Evolutionary conservation across 148 eudicot genomes (phyloP).

Genomic region (Rhododendron molle): DNA sequence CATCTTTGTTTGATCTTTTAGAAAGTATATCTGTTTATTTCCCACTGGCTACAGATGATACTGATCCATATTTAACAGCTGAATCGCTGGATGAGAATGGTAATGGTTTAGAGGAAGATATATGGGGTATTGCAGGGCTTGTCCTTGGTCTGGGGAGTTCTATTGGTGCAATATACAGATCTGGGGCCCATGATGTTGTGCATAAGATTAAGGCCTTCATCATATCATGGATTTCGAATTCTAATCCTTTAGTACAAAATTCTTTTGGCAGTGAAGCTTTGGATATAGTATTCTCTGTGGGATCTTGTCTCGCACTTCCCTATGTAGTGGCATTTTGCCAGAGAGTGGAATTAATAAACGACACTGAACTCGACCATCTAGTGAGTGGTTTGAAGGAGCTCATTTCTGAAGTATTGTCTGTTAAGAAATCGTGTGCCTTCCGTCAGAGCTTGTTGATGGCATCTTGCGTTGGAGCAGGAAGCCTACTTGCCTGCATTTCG

Average conservation of each 20-base stretch:
- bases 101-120: conserved; percentile 47
- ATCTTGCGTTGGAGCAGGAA: too few relatives aligned
- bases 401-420: too few relatives aligned
- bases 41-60: conserved; percentile 34
- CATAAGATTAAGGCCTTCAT: conserved; percentile 49
- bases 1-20: conserved; percentile 38
- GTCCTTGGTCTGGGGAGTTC: conserved; percentile 74
- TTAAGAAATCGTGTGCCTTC: too few relatives aligned
- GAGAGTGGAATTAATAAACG: conserved; percentile 66
- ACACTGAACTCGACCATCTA: conserved; percentile 39
- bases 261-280: conserved; percentile 15
- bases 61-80: conserved; percentile 18
- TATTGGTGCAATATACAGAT: conserved; percentile 64
- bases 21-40: conserved; percentile 38
- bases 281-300: conserved; percentile 37
- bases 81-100: conserved; percentile 22
- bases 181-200: conserved; percentile 57
- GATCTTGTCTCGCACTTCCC: conserved; percentile 86
- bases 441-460: too few relatives aligned
- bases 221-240: conserved; percentile 54
- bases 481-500: too few relatives aligned
- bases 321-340: conserved; percentile 59
- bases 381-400: too few relatives aligned
- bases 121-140: conserved; percentile 92
- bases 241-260: conserved; percentile 22